A percentile compares a stretch with the other conserved stretches of the same genome.
These are phyloP conservation scores for Pleoardoris graminearum DNA, from an alignment of 2,329 filamentous ascomycete genomes.

Conservation along the genomic window DNA sequence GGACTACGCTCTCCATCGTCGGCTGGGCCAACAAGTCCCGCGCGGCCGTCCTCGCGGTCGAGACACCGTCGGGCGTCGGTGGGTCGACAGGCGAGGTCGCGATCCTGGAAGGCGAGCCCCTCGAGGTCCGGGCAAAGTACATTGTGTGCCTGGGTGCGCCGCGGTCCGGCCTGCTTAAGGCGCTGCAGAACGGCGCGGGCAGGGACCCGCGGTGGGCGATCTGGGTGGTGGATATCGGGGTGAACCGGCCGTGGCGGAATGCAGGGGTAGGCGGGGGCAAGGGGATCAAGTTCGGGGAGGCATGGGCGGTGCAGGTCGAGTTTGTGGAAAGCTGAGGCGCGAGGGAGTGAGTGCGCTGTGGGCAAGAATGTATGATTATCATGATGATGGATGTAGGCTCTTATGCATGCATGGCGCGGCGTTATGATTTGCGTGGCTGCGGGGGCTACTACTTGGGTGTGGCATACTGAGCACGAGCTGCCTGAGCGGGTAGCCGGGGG, in stretches of 20 bases:
- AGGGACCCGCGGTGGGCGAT: constrained; percentile 69
- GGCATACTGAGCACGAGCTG: too few species aligned
- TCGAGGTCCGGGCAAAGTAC: constrained; percentile 80
- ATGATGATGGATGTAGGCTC: too few species aligned
- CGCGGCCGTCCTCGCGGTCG: constrained; percentile 81
- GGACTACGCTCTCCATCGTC: constrained; percentile 84
- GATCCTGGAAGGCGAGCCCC: constrained; percentile 70
- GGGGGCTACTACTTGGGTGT: too few species aligned
- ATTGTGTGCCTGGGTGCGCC: constrained; percentile 86
- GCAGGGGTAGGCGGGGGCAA: constrained; percentile 78
- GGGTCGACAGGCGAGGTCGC: constrained; percentile 66
- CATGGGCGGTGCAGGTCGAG: constrained; percentile 78
- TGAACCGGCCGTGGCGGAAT: constrained; percentile 83
- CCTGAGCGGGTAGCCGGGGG: too few species aligned
- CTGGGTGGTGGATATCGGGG: constrained; percentile 83
- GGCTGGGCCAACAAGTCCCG: constrained; percentile 91
- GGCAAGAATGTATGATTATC: too few species aligned
- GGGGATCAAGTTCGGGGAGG: constrained; percentile 84
- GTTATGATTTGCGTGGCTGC: too few species aligned
- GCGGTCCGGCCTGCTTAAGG: constrained; percentile 79
- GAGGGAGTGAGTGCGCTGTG: not conserved
- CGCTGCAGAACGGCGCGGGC: constrained; percentile 65
- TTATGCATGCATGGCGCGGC: too few species aligned
- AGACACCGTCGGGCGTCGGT: constrained; percentile 86
- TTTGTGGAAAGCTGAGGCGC: constrained; percentile 35